Conservation (phyloP, 106 monocot genomes). For the Dactylorhiza incarnata region DNA sequence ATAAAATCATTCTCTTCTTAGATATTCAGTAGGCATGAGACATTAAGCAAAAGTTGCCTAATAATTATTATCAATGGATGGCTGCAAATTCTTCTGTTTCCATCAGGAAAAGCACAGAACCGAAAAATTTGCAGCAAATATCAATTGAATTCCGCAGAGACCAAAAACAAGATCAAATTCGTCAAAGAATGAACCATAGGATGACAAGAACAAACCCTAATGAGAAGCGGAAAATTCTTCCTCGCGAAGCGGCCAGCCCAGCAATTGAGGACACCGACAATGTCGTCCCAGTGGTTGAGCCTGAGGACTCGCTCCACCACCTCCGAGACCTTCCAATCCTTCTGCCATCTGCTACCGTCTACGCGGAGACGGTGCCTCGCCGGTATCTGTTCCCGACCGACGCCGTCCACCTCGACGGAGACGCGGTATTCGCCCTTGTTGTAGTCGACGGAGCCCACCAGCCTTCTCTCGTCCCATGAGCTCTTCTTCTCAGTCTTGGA, state of each 20-base stretch:
- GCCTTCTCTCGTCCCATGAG: slow-evolving; percentile 40
- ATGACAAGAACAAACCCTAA: slow-evolving; percentile 29
- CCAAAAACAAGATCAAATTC: background rate
- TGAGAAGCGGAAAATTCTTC: slow-evolving; percentile 71
- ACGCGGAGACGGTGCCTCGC: slow-evolving; percentile 59
- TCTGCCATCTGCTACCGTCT: slow-evolving; percentile 49
- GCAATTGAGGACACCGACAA: slow-evolving; percentile 73
- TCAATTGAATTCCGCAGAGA: too few species aligned
- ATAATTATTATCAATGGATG: background rate
- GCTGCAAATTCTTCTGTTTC: background rate
- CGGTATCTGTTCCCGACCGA: slow-evolving; percentile 58
- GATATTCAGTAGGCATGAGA: background rate
- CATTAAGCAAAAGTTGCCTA: background rate
- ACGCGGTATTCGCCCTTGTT: slow-evolving; percentile 46
- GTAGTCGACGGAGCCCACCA: slow-evolving; percentile 65
- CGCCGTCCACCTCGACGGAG: slow-evolving; percentile 49
- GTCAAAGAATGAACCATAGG: background rate
- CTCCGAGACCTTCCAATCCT: slow-evolving; percentile 87
- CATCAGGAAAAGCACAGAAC: background rate
- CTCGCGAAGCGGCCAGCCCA: slow-evolving; percentile 85
- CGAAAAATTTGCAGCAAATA: background rate
- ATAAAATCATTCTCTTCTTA: background rate
- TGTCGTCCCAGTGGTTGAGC: slow-evolving; percentile 65
- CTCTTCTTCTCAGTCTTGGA: slow-evolving; percentile 5
- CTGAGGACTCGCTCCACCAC: slow-evolving; percentile 52